Percentiles rank a stretch among this genome's conserved stretches.
phyloP scores from a whole-genome alignment of 73 alveolate species.

The Durusdinium trenchii region DNA sequence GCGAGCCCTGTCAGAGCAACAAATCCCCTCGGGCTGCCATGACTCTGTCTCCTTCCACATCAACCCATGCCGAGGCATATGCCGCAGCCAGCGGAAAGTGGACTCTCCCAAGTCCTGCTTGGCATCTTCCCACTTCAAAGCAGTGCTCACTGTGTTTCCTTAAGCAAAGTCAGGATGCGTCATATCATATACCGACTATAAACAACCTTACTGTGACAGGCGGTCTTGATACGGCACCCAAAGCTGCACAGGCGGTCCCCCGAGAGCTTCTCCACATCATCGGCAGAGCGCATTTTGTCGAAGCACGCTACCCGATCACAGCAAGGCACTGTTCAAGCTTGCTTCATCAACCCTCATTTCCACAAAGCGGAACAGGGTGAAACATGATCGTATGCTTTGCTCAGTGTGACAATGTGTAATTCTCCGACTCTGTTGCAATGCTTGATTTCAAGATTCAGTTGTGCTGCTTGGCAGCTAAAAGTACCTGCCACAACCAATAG shows the following conservation, averaged over 20 bases:
- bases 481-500: too few relatives aligned
- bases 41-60: slow-evolving; percentile 36
- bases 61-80: slow-evolving; percentile 44
- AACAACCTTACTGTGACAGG: neutral
- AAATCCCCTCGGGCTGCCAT: neutral
- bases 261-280: slow-evolving; percentile 12
- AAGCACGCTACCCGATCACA: neutral
- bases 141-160: neutral
- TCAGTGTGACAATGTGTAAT: neutral
- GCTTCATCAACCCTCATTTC: neutral
- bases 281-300: slow-evolving; percentile 14
- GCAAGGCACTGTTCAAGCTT: neutral
- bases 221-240: neutral
- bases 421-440: neutral
- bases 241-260: neutral
- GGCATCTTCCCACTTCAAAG: neutral
- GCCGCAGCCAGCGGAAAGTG: neutral
- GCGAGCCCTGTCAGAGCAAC: neutral
- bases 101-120: neutral
- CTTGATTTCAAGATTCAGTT: neutral
- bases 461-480: too few relatives aligned
- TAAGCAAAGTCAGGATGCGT: neutral
- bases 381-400: neutral
- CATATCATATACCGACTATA: neutral
- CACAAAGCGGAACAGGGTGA: neutral